phyloP scores from a whole-genome alignment of 108 stramenopile genomes.

The Cyclostephanos invisitatus region DNA sequence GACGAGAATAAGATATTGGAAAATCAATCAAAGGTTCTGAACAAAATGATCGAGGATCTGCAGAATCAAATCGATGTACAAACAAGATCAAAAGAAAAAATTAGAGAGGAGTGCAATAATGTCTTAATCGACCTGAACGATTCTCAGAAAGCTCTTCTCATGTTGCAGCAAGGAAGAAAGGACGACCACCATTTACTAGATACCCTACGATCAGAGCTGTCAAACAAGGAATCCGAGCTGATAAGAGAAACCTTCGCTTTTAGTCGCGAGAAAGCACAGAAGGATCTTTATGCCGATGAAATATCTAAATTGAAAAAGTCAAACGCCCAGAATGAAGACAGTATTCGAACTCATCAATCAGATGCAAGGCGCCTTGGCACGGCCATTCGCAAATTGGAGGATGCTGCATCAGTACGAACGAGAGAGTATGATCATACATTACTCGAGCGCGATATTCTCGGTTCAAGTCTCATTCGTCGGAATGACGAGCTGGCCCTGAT shows the following conservation, averaged over 20 bases:
- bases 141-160: slow-evolving; percentile 47
- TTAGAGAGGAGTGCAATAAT: slow-evolving; percentile 23
- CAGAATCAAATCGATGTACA: slow-evolving; percentile 75
- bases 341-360: slow-evolving; percentile 64
- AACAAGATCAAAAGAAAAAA: slow-evolving; percentile 56
- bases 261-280: slow-evolving; percentile 63
- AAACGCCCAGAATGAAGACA: slow-evolving; percentile 56
- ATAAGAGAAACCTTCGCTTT: slow-evolving; percentile 80
- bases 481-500: slow-evolving; percentile 87
- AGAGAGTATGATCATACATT: slow-evolving; percentile 81
- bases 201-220: slow-evolving; percentile 70
- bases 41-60: slow-evolving; percentile 35
- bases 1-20: slow-evolving; percentile 72
- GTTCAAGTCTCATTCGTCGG: slow-evolving; percentile 85
- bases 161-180: slow-evolving; percentile 69
- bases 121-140: slow-evolving; percentile 36
- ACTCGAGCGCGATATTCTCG: slow-evolving; percentile 86
- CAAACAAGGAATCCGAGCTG: slow-evolving; percentile 72
- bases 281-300: slow-evolving; percentile 54
- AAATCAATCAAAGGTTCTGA: slow-evolving; percentile 31
- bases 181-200: slow-evolving; percentile 71
- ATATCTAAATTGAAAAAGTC: slow-evolving; percentile 49
- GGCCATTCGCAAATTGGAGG: slow-evolving; percentile 76
- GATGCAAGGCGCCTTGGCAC: slow-evolving; percentile 54
- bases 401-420: slow-evolving; percentile 64